Base-by-base conservation (phyloP, 345 rosid species). In the Kandelia obovata region DNA sequence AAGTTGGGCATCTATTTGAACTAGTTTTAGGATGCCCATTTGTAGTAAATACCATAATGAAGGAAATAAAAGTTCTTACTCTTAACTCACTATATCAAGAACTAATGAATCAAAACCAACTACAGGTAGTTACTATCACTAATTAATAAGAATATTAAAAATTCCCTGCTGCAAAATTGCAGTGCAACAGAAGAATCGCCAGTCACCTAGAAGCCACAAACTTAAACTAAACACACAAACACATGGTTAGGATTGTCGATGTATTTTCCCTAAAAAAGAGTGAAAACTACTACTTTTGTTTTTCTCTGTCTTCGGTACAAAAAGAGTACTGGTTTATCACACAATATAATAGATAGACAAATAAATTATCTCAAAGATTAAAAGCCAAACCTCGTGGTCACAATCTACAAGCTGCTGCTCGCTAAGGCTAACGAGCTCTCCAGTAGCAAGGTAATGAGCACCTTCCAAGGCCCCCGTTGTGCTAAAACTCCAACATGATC, bases 381-480 rank as follows among this genome's bases (percentile, higher is more conserved):
- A 34, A 60, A 64, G 28, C 21, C 61, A 35, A 73, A 94, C 99
- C 99, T 95, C 97, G n/a, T 95, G 97, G 67, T 95, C 99, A 70
- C 99, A 95, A 66, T 95, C 99, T 67, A 95, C 99, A 59, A 95
- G 96, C 85, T 95, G 97, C 66, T 95, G 99, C 78, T 95, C 99
- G 11, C 99, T 95, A 25, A 95, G 96, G 88, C 97, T 95, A 57
- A 82, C 88, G 20, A 92, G 96, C 60, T 92, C 78, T 16, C 97
- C 97, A 5, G 97, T 89, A 0, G 97, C 77, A 26, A 95, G 81
- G 73, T 75, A 95, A 75, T 95, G 77, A 64, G 97, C 96, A 64
- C 99, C 97, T 88, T 95, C 99, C 62, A 95, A 68, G 51, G 97
- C 97, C 37, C 98, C 99, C 0, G 96, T 83, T 10, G 99, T 78